Evolutionary conservation across 1,139 yeast genomes (phyloP).

Genomic region (Hyphopichia wangnamkhiaoensis): DNA sequence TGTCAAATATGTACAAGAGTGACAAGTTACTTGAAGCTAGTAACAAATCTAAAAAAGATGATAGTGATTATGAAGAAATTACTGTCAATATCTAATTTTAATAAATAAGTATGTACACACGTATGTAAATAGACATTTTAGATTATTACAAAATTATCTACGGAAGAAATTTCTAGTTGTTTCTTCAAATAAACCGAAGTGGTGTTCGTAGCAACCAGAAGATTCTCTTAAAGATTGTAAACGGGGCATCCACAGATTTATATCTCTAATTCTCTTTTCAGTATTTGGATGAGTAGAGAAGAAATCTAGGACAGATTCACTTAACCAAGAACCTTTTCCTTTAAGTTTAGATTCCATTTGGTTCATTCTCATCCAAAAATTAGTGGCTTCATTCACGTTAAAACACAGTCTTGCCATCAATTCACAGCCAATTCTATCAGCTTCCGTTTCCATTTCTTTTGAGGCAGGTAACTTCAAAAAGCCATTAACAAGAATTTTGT

Average conservation of each 20-base stretch:
- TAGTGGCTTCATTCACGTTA: conserved; percentile 70
- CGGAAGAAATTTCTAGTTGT: conserved; percentile 14
- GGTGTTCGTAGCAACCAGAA: conserved; percentile 29
- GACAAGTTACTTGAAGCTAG: conserved; percentile 11
- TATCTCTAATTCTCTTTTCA: conserved; percentile 64
- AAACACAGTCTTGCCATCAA: conserved; percentile 89
- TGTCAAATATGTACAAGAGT: conserved; percentile 1
- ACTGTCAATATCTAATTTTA: conserved; percentile 8
- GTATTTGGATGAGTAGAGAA: conserved; percentile 93
- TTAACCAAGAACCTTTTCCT: background rate
- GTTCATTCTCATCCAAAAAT: conserved; percentile 83
- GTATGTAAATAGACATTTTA: background rate
- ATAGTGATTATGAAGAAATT: conserved; percentile 9
- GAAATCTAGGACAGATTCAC: conserved; percentile 52
- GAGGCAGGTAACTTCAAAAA: conserved; percentile 79
- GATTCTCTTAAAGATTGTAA: conserved; percentile 50
- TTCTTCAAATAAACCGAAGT: conserved; percentile 20
- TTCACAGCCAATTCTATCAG: conserved; percentile 91
- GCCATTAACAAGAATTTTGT: conserved; percentile 53
- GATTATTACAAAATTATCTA: background rate
- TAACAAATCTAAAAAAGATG: conserved; percentile 4
- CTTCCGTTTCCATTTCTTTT: conserved; percentile 92
- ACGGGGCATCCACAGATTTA: conserved; percentile 71
- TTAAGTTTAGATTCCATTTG: no score
- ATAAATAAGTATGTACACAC: conserved; percentile 8